These are phyloP conservation scores for Microdochium paspali DNA, from an alignment of 2,329 filamentous ascomycete genomes.

Conservation along the genomic window DNA sequence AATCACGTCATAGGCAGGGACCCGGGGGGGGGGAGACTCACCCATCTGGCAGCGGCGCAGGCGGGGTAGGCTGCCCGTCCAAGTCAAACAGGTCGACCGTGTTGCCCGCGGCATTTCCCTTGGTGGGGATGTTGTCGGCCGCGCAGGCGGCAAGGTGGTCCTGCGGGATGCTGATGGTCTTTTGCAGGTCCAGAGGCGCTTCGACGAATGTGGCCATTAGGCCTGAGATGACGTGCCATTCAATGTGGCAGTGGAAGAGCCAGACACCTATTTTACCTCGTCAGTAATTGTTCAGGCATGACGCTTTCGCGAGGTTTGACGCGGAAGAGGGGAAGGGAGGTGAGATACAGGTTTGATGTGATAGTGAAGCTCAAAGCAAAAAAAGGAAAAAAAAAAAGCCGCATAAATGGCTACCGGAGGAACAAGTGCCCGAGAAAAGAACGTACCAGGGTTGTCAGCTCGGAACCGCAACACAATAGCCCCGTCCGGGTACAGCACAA, in stretches of 20 bases:
- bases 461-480: slow-evolving; percentile 60
- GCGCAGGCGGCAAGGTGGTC: slow-evolving; percentile 50
- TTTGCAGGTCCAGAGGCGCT: slow-evolving; percentile 49
- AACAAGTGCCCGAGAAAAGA: not conserved
- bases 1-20: not conserved
- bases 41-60: slow-evolving; percentile 48
- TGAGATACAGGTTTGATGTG: no score
- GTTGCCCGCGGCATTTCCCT: slow-evolving; percentile 70
- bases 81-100: slow-evolving; percentile 50
- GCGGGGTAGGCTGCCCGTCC: slow-evolving; percentile 44
- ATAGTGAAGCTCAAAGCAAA: slow-evolving; percentile 29
- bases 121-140: slow-evolving; percentile 35
- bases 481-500: slow-evolving; percentile 55
- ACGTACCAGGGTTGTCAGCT: slow-evolving; percentile 47
- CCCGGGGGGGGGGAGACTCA: slow-evolving; percentile 15
- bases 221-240: slow-evolving; percentile 66
- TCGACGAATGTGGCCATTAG: slow-evolving; percentile 57
- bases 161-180: slow-evolving; percentile 51
- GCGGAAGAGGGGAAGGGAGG: no score
- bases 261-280: slow-evolving; percentile 62
- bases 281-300: no score
- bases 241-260: slow-evolving; percentile 74
- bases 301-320: not conserved
- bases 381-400: not conserved
- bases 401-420: no score